Conservation (phyloP, 805 yeast genomes). For the Metschnikowia proteae region DNA sequence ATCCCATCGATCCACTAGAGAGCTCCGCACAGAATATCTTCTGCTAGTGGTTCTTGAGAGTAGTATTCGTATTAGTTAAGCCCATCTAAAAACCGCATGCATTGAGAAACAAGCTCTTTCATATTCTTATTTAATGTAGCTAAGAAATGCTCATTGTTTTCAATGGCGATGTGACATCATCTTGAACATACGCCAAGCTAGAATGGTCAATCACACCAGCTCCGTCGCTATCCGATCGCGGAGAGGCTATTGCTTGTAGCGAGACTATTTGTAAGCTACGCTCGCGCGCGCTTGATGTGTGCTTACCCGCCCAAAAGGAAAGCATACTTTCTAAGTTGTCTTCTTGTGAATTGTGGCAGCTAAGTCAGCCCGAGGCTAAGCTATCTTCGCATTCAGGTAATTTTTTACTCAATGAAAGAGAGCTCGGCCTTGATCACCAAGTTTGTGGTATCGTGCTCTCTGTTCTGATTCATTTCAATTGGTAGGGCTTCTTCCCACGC, state of each 20-base stretch:
- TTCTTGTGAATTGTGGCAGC: too few species aligned
- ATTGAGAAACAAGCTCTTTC: not conserved
- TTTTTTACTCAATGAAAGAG: not conserved
- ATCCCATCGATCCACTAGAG: not conserved
- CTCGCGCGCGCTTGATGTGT: constrained; percentile 2
- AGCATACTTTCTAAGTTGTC: not conserved
- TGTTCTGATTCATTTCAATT: not conserved
- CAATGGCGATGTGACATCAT: too few species aligned
- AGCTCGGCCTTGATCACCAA: not conserved
- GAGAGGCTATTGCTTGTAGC: not conserved
- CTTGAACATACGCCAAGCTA: not conserved
- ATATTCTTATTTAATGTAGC: not conserved
- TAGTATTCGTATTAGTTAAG: too few species aligned
- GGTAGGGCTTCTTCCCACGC: constrained; percentile 1
- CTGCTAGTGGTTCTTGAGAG: too few species aligned
- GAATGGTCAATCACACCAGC: not conserved
- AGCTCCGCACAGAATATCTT: not conserved
- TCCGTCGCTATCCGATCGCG: not conserved
- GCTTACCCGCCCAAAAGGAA: constrained; percentile 1
- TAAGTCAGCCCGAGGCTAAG: too few species aligned
- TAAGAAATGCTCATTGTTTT: too few species aligned
- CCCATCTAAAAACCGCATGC: not conserved
- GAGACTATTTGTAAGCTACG: not conserved
- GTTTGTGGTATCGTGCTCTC: not conserved
- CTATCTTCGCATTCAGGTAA: too few species aligned